Evolutionary conservation across 148 eudicot species (phyloP).

Genomic region (Cornus suecica): DNA sequence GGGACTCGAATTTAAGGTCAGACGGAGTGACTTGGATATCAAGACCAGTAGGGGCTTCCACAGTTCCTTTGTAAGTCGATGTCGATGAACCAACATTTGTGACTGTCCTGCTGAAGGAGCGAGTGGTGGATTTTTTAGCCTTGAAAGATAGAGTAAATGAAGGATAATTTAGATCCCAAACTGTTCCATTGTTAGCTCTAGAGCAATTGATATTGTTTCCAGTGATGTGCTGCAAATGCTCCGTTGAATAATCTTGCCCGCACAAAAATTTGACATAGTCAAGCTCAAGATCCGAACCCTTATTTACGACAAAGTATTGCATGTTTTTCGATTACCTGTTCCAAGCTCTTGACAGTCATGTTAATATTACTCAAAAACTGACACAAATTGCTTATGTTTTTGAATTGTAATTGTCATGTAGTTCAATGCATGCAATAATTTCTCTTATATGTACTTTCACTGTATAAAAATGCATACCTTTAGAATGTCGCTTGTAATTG

Average conservation of each 20-base stretch:
- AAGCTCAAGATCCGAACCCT: too few species aligned
- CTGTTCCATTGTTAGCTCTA: background rate
- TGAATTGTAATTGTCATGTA: too few species aligned
- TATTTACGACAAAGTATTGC: too few species aligned
- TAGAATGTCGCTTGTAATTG: constrained; percentile 40
- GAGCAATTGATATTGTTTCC: constrained; percentile 14
- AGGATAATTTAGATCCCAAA: constrained; percentile 37
- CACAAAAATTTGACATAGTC: constrained; percentile 25
- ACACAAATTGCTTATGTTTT: too few species aligned
- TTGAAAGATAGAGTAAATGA: constrained; percentile 17
- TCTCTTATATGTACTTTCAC: too few species aligned
- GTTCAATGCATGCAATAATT: too few species aligned
- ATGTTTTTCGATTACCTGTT: too few species aligned
- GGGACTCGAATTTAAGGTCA: constrained; percentile 13
- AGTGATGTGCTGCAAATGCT: background rate
- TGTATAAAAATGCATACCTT: too few species aligned
- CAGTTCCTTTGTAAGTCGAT: constrained; percentile 19
- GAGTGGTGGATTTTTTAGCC: constrained; percentile 13
- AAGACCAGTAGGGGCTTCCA: constrained; percentile 1
- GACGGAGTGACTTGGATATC: constrained; percentile 25
- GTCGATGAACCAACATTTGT: constrained; percentile 42
- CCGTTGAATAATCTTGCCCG: background rate
- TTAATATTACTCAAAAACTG: too few species aligned
- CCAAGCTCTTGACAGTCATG: too few species aligned
- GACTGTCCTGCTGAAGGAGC: constrained; percentile 28